Percentiles rank a stretch among this genome's conserved stretches.
Evolutionary conservation across 2,329 filamentous ascomycete genomes (phyloP).

Genomic region (Ophiostoma australiae): DNA sequence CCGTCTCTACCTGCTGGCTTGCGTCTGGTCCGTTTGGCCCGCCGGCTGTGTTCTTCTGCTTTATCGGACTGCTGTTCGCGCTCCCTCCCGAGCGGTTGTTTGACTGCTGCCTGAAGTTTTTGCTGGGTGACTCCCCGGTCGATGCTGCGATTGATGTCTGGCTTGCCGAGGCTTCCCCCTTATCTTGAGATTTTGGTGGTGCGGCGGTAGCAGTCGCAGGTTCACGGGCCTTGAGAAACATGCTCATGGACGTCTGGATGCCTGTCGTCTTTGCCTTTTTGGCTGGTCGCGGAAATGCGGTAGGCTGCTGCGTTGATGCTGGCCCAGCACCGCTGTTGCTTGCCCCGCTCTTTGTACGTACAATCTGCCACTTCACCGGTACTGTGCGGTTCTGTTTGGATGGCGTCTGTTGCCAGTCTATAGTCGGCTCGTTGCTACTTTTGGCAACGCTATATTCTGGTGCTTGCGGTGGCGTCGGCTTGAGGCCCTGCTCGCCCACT

Average conservation of each 20-base stretch:
- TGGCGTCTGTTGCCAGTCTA: background rate
- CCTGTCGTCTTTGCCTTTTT: slow-evolving; percentile 23
- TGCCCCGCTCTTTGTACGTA: slow-evolving; percentile 14
- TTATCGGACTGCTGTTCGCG: background rate
- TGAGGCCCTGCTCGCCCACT: background rate
- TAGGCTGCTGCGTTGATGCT: background rate
- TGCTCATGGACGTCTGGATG: slow-evolving; percentile 26
- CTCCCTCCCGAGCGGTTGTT: background rate
- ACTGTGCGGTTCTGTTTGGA: background rate
- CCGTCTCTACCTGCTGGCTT: background rate
- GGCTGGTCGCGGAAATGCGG: background rate
- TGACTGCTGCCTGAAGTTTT: background rate
- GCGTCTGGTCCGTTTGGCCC: background rate
- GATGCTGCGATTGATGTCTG: background rate
- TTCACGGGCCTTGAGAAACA: slow-evolving; percentile 22
- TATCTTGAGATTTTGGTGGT: background rate
- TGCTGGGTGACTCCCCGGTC: background rate
- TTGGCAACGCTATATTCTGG: background rate
- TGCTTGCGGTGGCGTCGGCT: background rate
- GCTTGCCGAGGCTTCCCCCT: background rate
- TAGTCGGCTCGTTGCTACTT: background rate
- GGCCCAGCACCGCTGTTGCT: background rate
- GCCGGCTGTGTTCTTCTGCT: background rate
- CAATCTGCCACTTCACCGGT: background rate
- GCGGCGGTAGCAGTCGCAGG: background rate